Evolutionary conservation across 2,329 filamentous ascomycete genomes (phyloP).

Genomic region (Remersonia thermophila): DNA sequence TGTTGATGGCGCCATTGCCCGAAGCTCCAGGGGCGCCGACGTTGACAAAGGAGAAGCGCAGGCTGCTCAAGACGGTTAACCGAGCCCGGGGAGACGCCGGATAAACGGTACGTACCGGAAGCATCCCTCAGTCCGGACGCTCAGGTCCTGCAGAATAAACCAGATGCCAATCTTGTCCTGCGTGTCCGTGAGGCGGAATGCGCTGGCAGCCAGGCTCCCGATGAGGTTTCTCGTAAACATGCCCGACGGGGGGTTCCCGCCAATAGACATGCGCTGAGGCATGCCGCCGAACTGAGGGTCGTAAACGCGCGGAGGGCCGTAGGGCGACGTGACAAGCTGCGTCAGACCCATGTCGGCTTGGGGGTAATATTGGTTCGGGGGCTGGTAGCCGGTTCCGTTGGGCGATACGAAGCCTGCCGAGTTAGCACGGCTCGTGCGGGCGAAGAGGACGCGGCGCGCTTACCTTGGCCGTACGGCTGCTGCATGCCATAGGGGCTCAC

Average conservation of each 20-base stretch:
- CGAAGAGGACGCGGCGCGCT: not conserved
- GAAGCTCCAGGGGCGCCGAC: constrained; percentile 45
- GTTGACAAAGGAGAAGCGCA: constrained; percentile 69
- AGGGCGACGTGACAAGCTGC: constrained; percentile 11
- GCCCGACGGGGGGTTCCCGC: constrained; percentile 47
- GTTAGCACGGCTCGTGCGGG: not conserved
- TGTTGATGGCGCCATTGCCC: constrained; percentile 46
- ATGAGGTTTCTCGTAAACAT: constrained; percentile 96
- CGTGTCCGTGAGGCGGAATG: constrained; percentile 69
- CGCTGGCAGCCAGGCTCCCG: constrained; percentile 79
- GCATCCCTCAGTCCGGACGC: constrained; percentile 79
- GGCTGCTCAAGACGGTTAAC: too few relatives aligned
- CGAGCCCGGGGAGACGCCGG: too few relatives aligned
- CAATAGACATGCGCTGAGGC: constrained; percentile 24
- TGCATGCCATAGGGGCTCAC: constrained; percentile 19
- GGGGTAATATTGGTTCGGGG: constrained; percentile 14
- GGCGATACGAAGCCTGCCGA: constrained; percentile 14
- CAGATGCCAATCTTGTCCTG: constrained; percentile 78
- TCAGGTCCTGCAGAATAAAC: constrained; percentile 94
- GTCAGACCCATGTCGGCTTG: constrained; percentile 11
- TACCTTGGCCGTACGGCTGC: constrained; percentile 16
- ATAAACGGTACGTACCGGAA: constrained; percentile 56
- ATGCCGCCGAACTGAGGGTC: constrained; percentile 11
- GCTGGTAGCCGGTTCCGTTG: constrained; percentile 12
- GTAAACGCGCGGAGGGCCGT: constrained; percentile 15